These are phyloP conservation scores for Aspergillus proliferans DNA, from an alignment of 2,329 filamentous ascomycete species.

Conservation along the genomic window DNA sequence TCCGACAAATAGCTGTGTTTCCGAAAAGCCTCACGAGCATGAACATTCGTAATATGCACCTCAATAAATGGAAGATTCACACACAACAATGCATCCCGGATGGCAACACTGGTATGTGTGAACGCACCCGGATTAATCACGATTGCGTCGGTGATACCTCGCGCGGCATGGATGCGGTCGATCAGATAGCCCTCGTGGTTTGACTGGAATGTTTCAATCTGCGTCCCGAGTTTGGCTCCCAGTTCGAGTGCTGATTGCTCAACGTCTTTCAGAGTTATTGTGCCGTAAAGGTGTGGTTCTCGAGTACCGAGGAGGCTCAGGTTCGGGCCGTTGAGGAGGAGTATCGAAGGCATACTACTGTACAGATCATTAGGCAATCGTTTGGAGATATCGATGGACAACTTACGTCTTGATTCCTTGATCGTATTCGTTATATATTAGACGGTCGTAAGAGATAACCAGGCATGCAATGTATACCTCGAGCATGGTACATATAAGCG, in stretches of 20 bases:
- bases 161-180: conserved; percentile 65
- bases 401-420: too few species aligned
- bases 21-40: conserved; percentile 62
- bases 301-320: conserved; percentile 72
- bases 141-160: conserved; percentile 51
- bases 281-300: conserved; percentile 68
- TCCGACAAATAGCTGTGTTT: conserved; percentile 67
- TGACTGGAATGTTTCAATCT: conserved; percentile 61
- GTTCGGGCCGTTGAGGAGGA: conserved; percentile 76
- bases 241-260: conserved; percentile 45
- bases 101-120: conserved; percentile 69
- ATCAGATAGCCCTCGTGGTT: conserved; percentile 72
- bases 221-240: conserved; percentile 43
- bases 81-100: conserved; percentile 66
- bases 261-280: conserved; percentile 60
- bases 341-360: conserved; percentile 39
- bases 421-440: too few species aligned
- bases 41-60: conserved; percentile 70
- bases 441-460: too few species aligned
- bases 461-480: too few species aligned
- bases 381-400: too few species aligned
- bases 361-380: too few species aligned
- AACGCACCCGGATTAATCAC: conserved; percentile 71
- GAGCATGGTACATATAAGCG: too few species aligned
- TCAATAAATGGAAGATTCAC: conserved; percentile 70